These are phyloP conservation scores for Daldinia grandis DNA, from an alignment of 495 filamentous ascomycete genomes.

Conservation along the genomic window DNA sequence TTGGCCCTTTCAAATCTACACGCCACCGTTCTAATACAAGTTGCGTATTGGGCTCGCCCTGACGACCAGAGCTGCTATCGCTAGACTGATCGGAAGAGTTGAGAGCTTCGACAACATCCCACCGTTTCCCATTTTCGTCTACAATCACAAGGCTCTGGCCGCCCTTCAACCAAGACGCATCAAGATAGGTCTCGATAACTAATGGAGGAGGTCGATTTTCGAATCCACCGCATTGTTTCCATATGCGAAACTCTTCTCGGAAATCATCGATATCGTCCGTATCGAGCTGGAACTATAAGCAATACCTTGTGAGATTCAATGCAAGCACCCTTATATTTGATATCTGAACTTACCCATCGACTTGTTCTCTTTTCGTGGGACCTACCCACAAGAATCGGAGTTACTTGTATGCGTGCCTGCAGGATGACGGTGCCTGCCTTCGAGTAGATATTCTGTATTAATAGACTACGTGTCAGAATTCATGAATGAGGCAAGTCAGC, in stretches of 20 bases:
- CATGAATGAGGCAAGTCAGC: not conserved
- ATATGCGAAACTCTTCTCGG: slow-evolving; percentile 77
- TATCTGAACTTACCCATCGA: slow-evolving; percentile 83
- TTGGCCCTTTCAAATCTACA: slow-evolving; percentile 71
- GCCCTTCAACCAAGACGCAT: slow-evolving; percentile 78
- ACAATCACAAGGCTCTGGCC: slow-evolving; percentile 87
- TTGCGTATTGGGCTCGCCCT: slow-evolving; percentile 62
- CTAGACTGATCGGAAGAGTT: slow-evolving; percentile 68
- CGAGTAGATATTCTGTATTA: slow-evolving; percentile 80
- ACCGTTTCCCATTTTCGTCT: slow-evolving; percentile 88
- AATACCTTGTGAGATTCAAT: slow-evolving; percentile 30
- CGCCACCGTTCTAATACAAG: slow-evolving; percentile 92
- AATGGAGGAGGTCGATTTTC: slow-evolving; percentile 83
- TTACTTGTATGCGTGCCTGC: slow-evolving; percentile 75
- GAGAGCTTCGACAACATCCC: slow-evolving; percentile 88
- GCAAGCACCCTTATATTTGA: not conserved
- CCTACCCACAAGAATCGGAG: slow-evolving; percentile 65
- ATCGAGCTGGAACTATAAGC: slow-evolving; percentile 85
- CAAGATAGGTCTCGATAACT: slow-evolving; percentile 89
- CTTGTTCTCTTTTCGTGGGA: slow-evolving; percentile 70
- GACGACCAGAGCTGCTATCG: slow-evolving; percentile 56
- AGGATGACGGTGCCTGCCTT: slow-evolving; percentile 90
- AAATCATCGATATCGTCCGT: slow-evolving; percentile 90
- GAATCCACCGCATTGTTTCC: slow-evolving; percentile 78
- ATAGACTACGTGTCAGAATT: slow-evolving; percentile 8